Base-by-base conservation (phyloP, 805 yeast species). In the Wickerhamomyces mucosus region DNA sequence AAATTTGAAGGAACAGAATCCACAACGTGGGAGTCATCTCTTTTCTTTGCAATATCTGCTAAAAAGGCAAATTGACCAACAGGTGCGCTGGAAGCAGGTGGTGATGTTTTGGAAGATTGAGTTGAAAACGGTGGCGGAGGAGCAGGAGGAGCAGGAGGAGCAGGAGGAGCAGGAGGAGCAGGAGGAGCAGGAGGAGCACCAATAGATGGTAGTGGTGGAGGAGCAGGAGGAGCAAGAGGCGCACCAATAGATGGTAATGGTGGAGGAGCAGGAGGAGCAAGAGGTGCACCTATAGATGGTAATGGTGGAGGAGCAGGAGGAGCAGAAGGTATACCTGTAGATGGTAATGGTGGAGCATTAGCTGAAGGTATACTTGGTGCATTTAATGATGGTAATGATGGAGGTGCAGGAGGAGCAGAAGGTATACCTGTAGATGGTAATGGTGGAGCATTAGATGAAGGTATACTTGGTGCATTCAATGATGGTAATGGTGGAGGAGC, bases 1-100 rank as follows among this genome's bases (percentile, higher is more conserved):
- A 45, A 39, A 32, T 36, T 29, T n/a, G 39, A 28, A 11, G 52
- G 52, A 9, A 50, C 52, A 4, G 54, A 47, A 33, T 64, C 73
- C n/a, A 73, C 59, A 11, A 70, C 76, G 46, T 59, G 48, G 1
- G 65, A 37, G 15, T 74, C 75, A 39, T 67, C 62, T 49, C 79
- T 59, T 46, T 67, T 70, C 24, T 67, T 63, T 38, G 72, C 71
- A 29, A 75, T 74, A 36, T 73, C 71, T 1, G 74, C 74, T 29
- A 74, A 58, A 42, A 75, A 74, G 6, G 82, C 80, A 16, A 73
- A 48, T 0, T 60, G 66, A 2, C 72, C 72, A 19, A 54, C 56
- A 11, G 51, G 41, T 18, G 57, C 43, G n/a, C n/a, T n/a, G n/a
- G n/a, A n/a, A 16, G 54, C 38, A 2, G 34, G 25, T 12, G 52